Base-by-base conservation (phyloP, 2,329 filamentous ascomycete species). In the Colletotrichum sublineola region DNA sequence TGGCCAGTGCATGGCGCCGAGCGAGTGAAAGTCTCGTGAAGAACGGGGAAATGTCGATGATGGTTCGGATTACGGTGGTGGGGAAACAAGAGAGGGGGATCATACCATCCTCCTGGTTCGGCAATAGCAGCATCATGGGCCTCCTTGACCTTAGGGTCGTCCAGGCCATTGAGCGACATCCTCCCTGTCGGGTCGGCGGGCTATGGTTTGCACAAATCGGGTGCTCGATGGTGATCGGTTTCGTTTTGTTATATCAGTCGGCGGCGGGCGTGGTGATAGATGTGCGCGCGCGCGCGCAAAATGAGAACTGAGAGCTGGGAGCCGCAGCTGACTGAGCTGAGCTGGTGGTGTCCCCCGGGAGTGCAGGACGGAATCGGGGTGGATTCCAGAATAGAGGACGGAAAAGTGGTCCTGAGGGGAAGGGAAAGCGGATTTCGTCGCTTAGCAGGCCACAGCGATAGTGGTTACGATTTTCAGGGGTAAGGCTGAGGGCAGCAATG, bases 111-210 rank as follows among this genome's bases (percentile, higher is more conserved):
- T 85, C 95, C 95, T 71, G 94, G 90, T 83, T 98, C 96, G 73
- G 89, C 89, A 77, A 92, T 86, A 68, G 94, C 93, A 77, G 90
- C 86, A 80, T 95, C 93, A 84, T 97, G 92, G 78, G 95, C 95
- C 84, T 97, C 94, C 83, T 91, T 90, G 84, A 99, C 89, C 80
- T 90, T 89, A 77, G 89, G 86, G 84, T 91, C 89, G 85, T 98
- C 95, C 84, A 98, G 88, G 76, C 96, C 96, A 91, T 97, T 97
- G 83, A 98, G 88, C 87, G 96, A 98, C 96, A 98, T 98, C 42
- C 50, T 73, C 53, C 64, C 64, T 68, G 64, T 73, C 55, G 56
- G 5, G 50, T 67, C 62, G 68, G 50, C 53, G 44, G 66, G 63
- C 53, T 71, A 68, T 40, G 38, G 40, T 11, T 31, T 15, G 65